A percentile compares a stretch with the other conserved stretches of the same genome.
Conservation (phyloP, 2,329 filamentous ascomycete genomes). For the Fusarium mexicanum region DNA sequence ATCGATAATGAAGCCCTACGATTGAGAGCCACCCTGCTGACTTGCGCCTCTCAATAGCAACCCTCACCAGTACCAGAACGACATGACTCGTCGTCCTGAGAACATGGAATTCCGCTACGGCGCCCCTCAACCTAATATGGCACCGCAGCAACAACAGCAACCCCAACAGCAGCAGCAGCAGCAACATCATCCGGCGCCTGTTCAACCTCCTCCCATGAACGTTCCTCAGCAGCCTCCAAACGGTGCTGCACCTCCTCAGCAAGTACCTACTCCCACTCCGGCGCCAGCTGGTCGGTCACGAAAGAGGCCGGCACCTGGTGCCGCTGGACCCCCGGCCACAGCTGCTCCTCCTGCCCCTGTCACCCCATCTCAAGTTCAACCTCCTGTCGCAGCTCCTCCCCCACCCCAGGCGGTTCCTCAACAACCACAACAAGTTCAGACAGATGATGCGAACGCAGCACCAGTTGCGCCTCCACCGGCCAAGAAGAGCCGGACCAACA, state of each 20-base stretch:
- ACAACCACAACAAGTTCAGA: slow-evolving; percentile 43
- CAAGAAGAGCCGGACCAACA: slow-evolving; percentile 98
- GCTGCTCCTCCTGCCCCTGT: slow-evolving; percentile 47
- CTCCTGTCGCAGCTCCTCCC: slow-evolving; percentile 44
- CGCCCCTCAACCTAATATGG: slow-evolving; percentile 52
- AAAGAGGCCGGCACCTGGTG: slow-evolving; percentile 54
- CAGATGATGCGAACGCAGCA: slow-evolving; percentile 46
- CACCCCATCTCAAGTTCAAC: slow-evolving; percentile 47
- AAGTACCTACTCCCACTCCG: slow-evolving; percentile 52
- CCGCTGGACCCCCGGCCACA: slow-evolving; percentile 52
- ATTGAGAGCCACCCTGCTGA: slow-evolving; percentile 45
- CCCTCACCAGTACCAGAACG: slow-evolving; percentile 60
- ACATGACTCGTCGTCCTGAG: slow-evolving; percentile 59
- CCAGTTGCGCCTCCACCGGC: slow-evolving; percentile 61
- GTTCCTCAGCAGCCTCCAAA: slow-evolving; percentile 54
- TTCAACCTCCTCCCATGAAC: slow-evolving; percentile 51
- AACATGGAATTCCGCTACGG: slow-evolving; percentile 56
- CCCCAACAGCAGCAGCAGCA: slow-evolving; percentile 45
- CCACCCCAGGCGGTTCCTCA: slow-evolving; percentile 45
- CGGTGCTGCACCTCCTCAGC: slow-evolving; percentile 47
- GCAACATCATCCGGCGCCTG: slow-evolving; percentile 52
- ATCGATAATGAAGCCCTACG: slow-evolving; percentile 37
- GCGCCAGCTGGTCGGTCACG: slow-evolving; percentile 51
- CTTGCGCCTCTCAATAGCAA: slow-evolving; percentile 46
- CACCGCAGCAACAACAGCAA: slow-evolving; percentile 47